These are phyloP conservation scores for Xylariaceae sp. DNA, from an alignment of 2,329 filamentous ascomycete genomes.

Conservation along the genomic window DNA sequence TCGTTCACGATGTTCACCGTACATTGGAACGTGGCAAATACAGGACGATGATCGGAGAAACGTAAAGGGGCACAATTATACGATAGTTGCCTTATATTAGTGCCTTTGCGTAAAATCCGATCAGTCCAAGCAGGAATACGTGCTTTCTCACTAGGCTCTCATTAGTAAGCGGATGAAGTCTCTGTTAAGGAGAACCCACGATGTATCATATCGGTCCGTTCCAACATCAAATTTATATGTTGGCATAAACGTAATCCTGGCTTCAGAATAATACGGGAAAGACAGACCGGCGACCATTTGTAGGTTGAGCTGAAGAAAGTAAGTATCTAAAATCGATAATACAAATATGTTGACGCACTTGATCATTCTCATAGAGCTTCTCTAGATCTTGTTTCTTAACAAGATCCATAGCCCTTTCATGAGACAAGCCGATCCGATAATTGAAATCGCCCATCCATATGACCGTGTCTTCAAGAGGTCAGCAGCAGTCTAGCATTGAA, in stretches of 20 bases:
- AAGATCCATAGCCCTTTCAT: conserved; percentile 77
- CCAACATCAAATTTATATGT: conserved; percentile 97
- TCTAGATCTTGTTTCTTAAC: conserved; percentile 76
- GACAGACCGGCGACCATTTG: conserved; percentile 93
- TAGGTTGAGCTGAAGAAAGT: conserved; percentile 71
- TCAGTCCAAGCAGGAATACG: conserved; percentile 98
- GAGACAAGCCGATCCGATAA: conserved; percentile 86
- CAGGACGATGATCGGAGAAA: conserved; percentile 96
- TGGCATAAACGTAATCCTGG: conserved; percentile 83
- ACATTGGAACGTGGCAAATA: conserved; percentile 88
- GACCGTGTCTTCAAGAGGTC: conserved; percentile 63
- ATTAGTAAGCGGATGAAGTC: conserved; percentile 38
- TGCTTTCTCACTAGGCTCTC: conserved; percentile 75
- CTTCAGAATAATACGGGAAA: conserved; percentile 92
- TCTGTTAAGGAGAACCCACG: conserved; percentile 56
- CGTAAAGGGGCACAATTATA: conserved; percentile 83
- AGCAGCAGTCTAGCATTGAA: conserved; percentile 14
- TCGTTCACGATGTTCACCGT: conserved; percentile 83
- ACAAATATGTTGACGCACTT: conserved; percentile 55
- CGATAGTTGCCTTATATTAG: conserved; percentile 78
- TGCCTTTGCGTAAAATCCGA: conserved; percentile 85
- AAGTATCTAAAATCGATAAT: conserved; percentile 11
- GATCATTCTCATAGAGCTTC: conserved; percentile 87
- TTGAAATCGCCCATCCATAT: conserved; percentile 99
- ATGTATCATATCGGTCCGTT: conserved; percentile 88